Evolutionary conservation across 1,284 basidiomycete species (phyloP), one percentile per base, ranked within the genome.

Genomic region (Kwoniella shivajii): DNA sequence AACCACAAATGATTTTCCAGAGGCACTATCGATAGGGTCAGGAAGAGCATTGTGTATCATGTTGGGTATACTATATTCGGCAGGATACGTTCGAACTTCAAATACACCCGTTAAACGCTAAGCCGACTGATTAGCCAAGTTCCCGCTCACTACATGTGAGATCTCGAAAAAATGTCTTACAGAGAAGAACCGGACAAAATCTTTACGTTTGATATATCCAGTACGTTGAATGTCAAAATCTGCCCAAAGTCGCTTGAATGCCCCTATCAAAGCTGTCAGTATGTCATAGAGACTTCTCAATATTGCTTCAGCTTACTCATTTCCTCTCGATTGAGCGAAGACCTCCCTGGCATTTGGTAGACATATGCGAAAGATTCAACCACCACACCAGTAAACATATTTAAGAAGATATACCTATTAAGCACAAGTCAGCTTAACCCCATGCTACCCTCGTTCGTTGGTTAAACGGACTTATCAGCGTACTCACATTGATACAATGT

Each of bases 351-450:
- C 54, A 90, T 84, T 50, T 96, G 92, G 78, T 94, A 95, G 9
- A 98, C 91, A 75, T 95, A 97, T 20, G 92, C 90, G 76, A 99
- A 98, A 71, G 90, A 96, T 76, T 98, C 89, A 67, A 98, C 93
- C 55, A 98, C 90, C 61, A 94, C 91, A 87, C 88, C 89, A 79
- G 89, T 92, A 75, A 93, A 93, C 85, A 94, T 87, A 80, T 96
- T 96, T 66, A 92, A 84, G 79, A 98, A 94, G 68, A 94, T 92
- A 73, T 92, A 93, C 91, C 92, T 71, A 6, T 41, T 18, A 13
- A 18, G 10, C 6, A 26, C 4, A n/a, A n/a, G 18, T 54, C 22
- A 31, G 31, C 36, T 16, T 14, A 6, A 20, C 7, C n/a, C 6
- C 4, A 54, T 18, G 42, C 37, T n/a, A 14, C 18, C 26, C 29